Conservation (phyloP, 192 early-diverging fungal species). For the Coemansia sp. region DNA sequence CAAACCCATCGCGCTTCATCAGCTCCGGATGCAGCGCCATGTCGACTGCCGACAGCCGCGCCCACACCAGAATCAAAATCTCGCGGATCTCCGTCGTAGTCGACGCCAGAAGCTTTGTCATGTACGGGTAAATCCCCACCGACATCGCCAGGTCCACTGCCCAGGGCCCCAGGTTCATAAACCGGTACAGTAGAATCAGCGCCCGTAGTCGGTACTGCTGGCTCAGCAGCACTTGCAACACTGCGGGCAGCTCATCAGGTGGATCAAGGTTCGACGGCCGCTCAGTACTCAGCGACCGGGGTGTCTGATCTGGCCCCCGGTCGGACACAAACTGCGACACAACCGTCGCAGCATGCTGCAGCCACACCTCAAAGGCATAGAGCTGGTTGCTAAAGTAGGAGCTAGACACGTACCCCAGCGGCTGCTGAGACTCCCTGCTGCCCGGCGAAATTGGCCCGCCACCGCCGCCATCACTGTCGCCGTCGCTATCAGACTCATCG, state of each 20-base stretch:
- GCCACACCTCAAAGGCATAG: constrained; percentile 96
- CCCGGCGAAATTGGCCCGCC: background rate
- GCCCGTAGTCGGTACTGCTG: constrained; percentile 93
- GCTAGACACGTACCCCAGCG: constrained; percentile 56
- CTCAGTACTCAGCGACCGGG: constrained; percentile 48
- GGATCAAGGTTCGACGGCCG: constrained; percentile 53
- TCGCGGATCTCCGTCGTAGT: constrained; percentile 91
- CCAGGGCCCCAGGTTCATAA: constrained; percentile 90
- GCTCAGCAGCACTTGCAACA: constrained; percentile 92
- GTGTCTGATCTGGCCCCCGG: constrained; percentile 35
- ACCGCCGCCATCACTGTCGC: constrained; percentile 32
- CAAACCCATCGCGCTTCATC: constrained; percentile 85
- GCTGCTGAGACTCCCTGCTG: background rate
- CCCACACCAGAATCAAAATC: constrained; percentile 96
- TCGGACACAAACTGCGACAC: constrained; percentile 62
- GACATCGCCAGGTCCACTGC: constrained; percentile 90
- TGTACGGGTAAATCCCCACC: constrained; percentile 97
- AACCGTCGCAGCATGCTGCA: constrained; percentile 69
- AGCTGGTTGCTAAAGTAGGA: constrained; percentile 96
- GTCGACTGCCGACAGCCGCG: constrained; percentile 92
- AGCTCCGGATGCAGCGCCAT: constrained; percentile 84
- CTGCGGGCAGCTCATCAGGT: constrained; percentile 92
- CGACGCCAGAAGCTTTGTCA: constrained; percentile 89
- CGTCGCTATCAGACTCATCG: constrained; percentile 8
- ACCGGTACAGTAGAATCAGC: constrained; percentile 85